Percentiles rank a stretch among this genome's conserved stretches.
phyloP scores from a whole-genome alignment of 2,329 filamentous ascomycete genomes.

The Colletotrichum lini region DNA sequence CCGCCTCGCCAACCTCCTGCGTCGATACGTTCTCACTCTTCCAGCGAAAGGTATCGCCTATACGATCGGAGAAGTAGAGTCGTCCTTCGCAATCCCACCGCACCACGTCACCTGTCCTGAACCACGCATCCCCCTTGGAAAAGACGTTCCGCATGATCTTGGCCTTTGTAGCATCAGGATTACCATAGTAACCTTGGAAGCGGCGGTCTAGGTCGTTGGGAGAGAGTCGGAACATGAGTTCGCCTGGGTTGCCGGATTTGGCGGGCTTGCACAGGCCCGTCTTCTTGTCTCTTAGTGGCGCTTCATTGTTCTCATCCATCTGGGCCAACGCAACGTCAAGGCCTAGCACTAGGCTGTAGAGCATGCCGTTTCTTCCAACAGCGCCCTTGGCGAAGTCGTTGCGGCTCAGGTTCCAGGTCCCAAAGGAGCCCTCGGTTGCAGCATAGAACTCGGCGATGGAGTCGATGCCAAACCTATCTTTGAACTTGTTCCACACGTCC shows the following conservation, averaged over 20 bases:
- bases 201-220: constrained; percentile 71
- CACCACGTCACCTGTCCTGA: constrained; percentile 87
- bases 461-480: constrained; percentile 82
- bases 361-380: constrained; percentile 78
- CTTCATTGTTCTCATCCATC: constrained; percentile 79
- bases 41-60: constrained; percentile 85
- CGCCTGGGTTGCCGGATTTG: constrained; percentile 75
- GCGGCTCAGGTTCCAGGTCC: constrained; percentile 79
- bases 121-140: constrained; percentile 83
- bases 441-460: constrained; percentile 86
- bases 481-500: constrained; percentile 88
- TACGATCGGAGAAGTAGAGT: constrained; percentile 85
- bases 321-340: constrained; percentile 71
- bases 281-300: constrained; percentile 75
- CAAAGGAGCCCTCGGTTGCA: constrained; percentile 79
- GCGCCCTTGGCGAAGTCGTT: constrained; percentile 84
- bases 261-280: constrained; percentile 78
- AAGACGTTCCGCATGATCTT: constrained; percentile 85
- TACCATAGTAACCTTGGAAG: constrained; percentile 89
- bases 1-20: constrained; percentile 82
- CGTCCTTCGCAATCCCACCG: constrained; percentile 79
- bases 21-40: constrained; percentile 89
- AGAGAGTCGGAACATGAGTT: constrained; percentile 82
- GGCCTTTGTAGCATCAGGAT: constrained; percentile 76
- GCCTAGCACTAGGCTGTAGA: constrained; percentile 71